These are phyloP conservation scores for Phenoliferia sp. DNA, from an alignment of 1,284 basidiomycete species.

Conservation along the genomic window DNA sequence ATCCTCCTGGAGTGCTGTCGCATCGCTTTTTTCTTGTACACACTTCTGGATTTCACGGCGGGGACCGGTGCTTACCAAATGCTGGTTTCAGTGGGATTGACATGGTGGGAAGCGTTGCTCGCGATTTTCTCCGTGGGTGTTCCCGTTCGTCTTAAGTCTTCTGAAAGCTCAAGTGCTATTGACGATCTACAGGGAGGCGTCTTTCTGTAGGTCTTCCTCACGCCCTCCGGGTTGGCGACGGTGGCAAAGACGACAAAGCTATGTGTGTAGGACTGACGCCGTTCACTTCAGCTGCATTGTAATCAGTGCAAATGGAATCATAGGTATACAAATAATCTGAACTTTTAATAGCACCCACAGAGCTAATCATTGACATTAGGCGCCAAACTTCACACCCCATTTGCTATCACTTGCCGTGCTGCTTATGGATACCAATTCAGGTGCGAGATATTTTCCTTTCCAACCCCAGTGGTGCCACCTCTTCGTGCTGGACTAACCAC, in stretches of 20 bases:
- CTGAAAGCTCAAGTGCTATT: too few relatives aligned
- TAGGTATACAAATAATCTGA: background rate
- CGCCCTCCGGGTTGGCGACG: background rate
- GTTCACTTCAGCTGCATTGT: background rate
- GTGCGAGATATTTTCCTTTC: too few relatives aligned
- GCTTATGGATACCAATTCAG: constrained; percentile 73
- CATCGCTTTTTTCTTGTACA: background rate
- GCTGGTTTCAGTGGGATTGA: background rate
- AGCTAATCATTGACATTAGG: constrained; percentile 70
- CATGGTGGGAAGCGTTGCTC: constrained; percentile 9
- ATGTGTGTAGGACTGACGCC: background rate
- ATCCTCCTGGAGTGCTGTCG: background rate
- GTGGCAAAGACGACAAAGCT: background rate
- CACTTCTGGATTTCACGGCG: background rate
- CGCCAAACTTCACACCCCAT: constrained; percentile 38
- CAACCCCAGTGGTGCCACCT: too few relatives aligned
- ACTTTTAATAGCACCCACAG: constrained; percentile 65
- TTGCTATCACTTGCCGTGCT: constrained; percentile 66
- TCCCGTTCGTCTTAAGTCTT: too few relatives aligned
- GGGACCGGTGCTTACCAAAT: background rate
- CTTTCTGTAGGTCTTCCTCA: background rate
- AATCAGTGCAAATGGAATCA: background rate
- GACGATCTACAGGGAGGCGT: too few relatives aligned
- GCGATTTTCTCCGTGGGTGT: constrained; percentile 2
- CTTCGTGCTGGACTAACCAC: too few relatives aligned